These are phyloP conservation scores for Leccinum subrobustum DNA, from an alignment of 1,284 basidiomycete genomes.

Conservation along the genomic window DNA sequence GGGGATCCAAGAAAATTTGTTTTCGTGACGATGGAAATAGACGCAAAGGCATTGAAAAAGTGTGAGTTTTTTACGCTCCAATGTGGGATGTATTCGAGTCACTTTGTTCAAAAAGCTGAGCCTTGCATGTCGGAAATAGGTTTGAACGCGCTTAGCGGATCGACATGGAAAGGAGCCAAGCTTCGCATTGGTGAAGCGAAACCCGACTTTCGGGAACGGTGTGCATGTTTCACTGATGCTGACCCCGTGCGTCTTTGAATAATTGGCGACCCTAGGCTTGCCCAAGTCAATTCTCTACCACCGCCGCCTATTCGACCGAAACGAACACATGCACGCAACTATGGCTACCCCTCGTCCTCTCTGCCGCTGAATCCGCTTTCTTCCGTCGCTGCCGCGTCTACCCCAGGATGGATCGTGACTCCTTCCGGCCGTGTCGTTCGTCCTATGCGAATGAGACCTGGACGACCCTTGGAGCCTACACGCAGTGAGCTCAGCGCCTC, in stretches of 20 bases:
- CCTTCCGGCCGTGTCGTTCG: slow-evolving; percentile 63
- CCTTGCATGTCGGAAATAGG: slow-evolving; percentile 41
- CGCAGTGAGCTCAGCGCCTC: slow-evolving; percentile 8
- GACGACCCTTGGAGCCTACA: slow-evolving; percentile 51
- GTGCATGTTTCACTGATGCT: slow-evolving; percentile 8
- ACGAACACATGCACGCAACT: slow-evolving; percentile 36
- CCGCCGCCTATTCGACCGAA: slow-evolving; percentile 21
- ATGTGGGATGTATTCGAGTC: background rate
- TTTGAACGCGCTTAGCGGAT: slow-evolving; percentile 71
- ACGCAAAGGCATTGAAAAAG: slow-evolving; percentile 53
- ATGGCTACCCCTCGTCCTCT: slow-evolving; percentile 46
- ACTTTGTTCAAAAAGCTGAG: background rate
- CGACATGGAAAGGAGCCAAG: slow-evolving; percentile 81
- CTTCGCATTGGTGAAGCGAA: slow-evolving; percentile 78
- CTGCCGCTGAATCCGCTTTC: slow-evolving; percentile 66
- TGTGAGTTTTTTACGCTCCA: slow-evolving; percentile 47
- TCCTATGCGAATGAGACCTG: slow-evolving; percentile 66
- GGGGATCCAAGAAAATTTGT: slow-evolving; percentile 69
- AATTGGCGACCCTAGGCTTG: slow-evolving; percentile 25
- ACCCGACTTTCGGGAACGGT: slow-evolving; percentile 67
- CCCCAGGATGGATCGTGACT: slow-evolving; percentile 66
- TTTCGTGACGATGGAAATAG: slow-evolving; percentile 71
- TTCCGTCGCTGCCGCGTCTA: slow-evolving; percentile 49
- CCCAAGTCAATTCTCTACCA: slow-evolving; percentile 24
- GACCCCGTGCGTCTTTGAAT: background rate